Conservation (phyloP, 139 green algal species). For the Haematococcus lacustris region DNA sequence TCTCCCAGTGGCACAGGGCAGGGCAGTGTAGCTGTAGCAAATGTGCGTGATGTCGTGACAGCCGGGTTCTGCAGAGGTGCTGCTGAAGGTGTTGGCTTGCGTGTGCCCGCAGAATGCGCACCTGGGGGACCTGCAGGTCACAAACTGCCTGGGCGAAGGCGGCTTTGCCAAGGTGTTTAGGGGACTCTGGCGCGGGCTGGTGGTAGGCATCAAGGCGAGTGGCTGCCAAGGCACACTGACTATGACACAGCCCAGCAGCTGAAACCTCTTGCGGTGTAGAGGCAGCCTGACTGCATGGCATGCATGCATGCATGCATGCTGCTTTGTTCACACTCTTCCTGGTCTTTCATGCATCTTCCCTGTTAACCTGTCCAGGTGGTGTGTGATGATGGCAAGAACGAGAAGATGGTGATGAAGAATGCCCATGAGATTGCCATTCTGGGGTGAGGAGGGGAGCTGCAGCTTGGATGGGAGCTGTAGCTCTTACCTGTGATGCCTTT, state of each 20-base stretch:
- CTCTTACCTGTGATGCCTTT: no score
- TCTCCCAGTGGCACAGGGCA: no score
- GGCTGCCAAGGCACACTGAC: no score
- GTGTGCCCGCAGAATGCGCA: conserved; percentile 16
- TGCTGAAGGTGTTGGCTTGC: no score
- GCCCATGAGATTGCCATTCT: conserved; percentile 57
- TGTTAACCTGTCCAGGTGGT: conserved; percentile 33
- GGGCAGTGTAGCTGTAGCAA: no score
- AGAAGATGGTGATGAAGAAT: conserved; percentile 56
- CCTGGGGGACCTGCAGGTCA: conserved; percentile 32
- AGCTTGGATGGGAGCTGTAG: no score
- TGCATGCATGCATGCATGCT: no score
- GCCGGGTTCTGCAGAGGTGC: no score
- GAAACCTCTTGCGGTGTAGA: no score
- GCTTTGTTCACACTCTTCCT: no score
- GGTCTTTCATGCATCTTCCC: neutral
- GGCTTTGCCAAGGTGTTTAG: conserved; percentile 54
- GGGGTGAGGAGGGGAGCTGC: conserved; percentile 2
- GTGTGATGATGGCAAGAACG: conserved; percentile 40
- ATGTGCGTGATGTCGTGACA: neutral
- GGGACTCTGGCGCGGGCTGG: conserved; percentile 34
- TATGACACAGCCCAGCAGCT: no score
- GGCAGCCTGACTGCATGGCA: no score
- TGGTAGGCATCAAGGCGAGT: conserved; percentile 26
- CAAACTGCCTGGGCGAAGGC: conserved; percentile 42